Evolutionary conservation across 805 yeast species (phyloP).

Genomic region (Starmerella apis): DNA sequence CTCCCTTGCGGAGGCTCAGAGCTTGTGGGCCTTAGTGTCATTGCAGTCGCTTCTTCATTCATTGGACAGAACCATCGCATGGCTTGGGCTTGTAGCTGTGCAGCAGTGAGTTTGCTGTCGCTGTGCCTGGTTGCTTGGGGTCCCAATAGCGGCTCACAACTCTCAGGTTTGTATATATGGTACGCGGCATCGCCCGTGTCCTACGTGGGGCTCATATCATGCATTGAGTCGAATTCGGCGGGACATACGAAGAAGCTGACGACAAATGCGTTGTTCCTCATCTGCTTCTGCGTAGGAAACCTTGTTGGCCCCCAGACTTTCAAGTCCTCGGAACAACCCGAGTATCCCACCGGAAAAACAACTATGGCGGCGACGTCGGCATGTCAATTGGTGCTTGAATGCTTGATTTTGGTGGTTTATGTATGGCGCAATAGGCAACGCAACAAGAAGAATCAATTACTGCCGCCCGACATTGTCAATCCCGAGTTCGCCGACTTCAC

Average conservation of each 20-base stretch:
- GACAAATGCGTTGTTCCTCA: slow-evolving; percentile 37
- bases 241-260: slow-evolving; percentile 50
- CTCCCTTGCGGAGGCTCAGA: slow-evolving; percentile 41
- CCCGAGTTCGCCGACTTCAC: slow-evolving; percentile 41
- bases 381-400: slow-evolving; percentile 23
- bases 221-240: slow-evolving; percentile 39
- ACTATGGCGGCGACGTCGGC: slow-evolving; percentile 43
- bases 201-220: slow-evolving; percentile 24
- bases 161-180: slow-evolving; percentile 20
- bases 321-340: slow-evolving; percentile 47
- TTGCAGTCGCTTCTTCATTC: slow-evolving; percentile 12
- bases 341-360: slow-evolving; percentile 48
- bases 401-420: neutral
- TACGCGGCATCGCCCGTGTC: slow-evolving; percentile 9
- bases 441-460: slow-evolving; percentile 10
- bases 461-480: slow-evolving; percentile 15
- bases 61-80: slow-evolving; percentile 11
- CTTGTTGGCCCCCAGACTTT: slow-evolving; percentile 54
- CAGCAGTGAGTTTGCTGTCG: slow-evolving; percentile 12
- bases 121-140: slow-evolving; percentile 24
- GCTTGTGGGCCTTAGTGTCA: slow-evolving; percentile 18
- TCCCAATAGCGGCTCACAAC: slow-evolving; percentile 17
- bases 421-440: slow-evolving; percentile 14
- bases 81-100: slow-evolving; percentile 12
- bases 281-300: slow-evolving; percentile 48